Base-by-base conservation (phyloP, 106 monocot species). In the Triglochin maritima region DNA sequence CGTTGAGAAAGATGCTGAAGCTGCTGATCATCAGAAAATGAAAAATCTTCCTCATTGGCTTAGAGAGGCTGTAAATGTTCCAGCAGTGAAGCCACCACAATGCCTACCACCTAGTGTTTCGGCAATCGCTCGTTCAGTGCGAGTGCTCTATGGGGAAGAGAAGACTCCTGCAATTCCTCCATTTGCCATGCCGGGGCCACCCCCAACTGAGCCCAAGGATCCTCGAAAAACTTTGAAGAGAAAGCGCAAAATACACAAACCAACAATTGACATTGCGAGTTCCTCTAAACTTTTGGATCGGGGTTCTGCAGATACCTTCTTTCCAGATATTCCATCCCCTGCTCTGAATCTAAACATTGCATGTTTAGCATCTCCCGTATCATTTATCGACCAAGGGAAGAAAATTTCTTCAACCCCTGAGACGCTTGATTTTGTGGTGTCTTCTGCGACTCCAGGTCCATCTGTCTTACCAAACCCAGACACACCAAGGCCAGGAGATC, bases 21-120 rank as follows among this genome's bases (percentile, higher is more conserved):
- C 5, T 56, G 59, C 45, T 62, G 60, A 65, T 42, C 65, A 73
- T 60, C 83, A 80, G n/a, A 89, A 82, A 72, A 67, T 77, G 56
- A 77, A 88, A 72, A 87, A 79, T 50, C 84, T 96, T 70, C 96
- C 90, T 4, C 96, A 96, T 71, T 96, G 96, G 96, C 87, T 96
- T 73, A 81, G 81, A 49, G 82, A 88, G 67, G 96, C 86, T 63
- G 96, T 98, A 10, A 81, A 50, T 76, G 65, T 76, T 55, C 77
- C 79, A 48, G 66, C 80, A 11, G 57, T 76, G 3, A 81, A 56
- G 47, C 83, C 74, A 48, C 83, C 70, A 17, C 83, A 64, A 60
- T 74, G 66, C 5, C 68, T 98, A 59, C 88, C 96, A 9, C 88
- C 88, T 56, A 69, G 73, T 72, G 76, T 88, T 56, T 81, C 85